phyloP scores from a whole-genome alignment of 441 rosid genomes.

The Pelargonium fulgidum region DNA sequence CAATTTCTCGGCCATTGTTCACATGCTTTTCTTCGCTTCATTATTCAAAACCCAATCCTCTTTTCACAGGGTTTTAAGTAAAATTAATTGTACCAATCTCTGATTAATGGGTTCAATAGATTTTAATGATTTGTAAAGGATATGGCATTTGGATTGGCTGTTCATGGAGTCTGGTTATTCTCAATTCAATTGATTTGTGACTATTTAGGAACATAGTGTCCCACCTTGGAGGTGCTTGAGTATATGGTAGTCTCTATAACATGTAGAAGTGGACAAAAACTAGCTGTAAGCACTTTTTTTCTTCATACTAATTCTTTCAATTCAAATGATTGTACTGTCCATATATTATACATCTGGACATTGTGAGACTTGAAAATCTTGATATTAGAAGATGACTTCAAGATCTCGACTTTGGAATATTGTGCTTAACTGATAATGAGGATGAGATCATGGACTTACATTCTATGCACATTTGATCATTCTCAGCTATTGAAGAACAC shows the following conservation, averaged over 20 bases:
- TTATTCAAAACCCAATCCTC: too few relatives aligned
- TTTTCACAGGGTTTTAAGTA: too few relatives aligned
- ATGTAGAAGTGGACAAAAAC: conserved; percentile 71
- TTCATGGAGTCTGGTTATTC: neutral
- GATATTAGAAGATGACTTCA: conserved; percentile 59
- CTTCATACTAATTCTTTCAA: conserved; percentile 47
- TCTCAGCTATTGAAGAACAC: conserved; percentile 22
- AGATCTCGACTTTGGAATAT: conserved; percentile 71
- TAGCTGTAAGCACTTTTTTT: conserved; percentile 38
- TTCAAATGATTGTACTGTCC: conserved; percentile 46
- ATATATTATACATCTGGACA: conserved; percentile 62
- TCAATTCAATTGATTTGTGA: conserved; percentile 5
- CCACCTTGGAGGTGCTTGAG: conserved; percentile 44
- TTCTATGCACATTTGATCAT: conserved; percentile 49
- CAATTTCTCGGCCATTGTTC: too few relatives aligned
- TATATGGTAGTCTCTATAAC: conserved; percentile 57
- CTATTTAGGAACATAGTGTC: conserved; percentile 50
- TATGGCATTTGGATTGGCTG: neutral
- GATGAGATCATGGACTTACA: conserved; percentile 62
- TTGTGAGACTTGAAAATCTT: conserved; percentile 58
- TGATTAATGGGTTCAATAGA: too few relatives aligned
- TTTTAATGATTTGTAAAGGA: conserved; percentile 4
- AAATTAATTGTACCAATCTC: too few relatives aligned
- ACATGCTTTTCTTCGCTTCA: too few relatives aligned
- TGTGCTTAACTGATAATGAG: conserved; percentile 43